Evolutionary conservation across 495 filamentous ascomycete genomes (phyloP), one percentile per base, ranked within the genome.

Genomic region (Tetracladium setigerum): DNA sequence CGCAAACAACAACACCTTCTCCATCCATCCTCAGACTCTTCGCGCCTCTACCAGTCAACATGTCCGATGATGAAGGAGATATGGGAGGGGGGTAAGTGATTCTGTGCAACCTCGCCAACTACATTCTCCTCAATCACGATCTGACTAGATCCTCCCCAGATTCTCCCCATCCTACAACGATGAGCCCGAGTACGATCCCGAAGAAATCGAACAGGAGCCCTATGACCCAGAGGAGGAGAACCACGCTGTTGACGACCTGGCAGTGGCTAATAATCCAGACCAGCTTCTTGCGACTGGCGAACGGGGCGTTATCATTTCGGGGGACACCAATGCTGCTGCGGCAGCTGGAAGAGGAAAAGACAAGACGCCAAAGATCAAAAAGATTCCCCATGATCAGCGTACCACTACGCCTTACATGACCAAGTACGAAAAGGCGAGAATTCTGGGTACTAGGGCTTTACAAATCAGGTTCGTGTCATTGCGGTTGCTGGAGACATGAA

Each of bases 361-460:
- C 22, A 73, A 70, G 58, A 82, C 80, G 53, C 64, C 80, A 52
- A 87, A 87, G 62, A 84, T 88, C 62, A 96, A 92, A 74, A 90
- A 86, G 68, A 86, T 98, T 36, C 78, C 89, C 27, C 83, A 87
- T 53, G 89, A 95, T 44, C 76, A 92, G 71, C 79, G 92, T 54
- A 82, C 78, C 6, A 97, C 94, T 1, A 98, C 92, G 36, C 94
- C 92, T 5, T 98, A 95, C 73, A 94, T 98, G 89, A 98, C 92
- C 56, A 98, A 98, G 69, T 98, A 98, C 68, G 92, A 98, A 76
- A 77, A 81, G 57, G 92, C 92, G 41, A 81, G 92, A 56, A 86
- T 98, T 46, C 71, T 98, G 46, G 92, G 92, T 38, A 96, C 91
- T 40, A 73, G 92, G 48, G 94, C 92, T 33, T 63, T 95, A 59